Percentiles rank a stretch among this genome's conserved stretches.
Conservation (phyloP, 164 flowering plant genomes). For the Liriodendron chinense region DNA sequence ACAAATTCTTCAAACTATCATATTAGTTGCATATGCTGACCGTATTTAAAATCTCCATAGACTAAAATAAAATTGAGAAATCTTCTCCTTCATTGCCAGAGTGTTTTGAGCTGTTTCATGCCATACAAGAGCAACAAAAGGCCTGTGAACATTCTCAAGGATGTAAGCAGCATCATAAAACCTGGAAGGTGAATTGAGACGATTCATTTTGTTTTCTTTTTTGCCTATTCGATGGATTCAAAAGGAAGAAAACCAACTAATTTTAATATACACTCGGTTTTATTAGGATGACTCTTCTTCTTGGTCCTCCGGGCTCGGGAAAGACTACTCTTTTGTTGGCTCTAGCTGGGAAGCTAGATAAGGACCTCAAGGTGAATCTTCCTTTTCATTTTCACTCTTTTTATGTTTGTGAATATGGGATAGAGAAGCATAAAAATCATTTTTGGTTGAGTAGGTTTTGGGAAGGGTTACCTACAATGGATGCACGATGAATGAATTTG, state of each 20-base stretch:
- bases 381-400: background rate
- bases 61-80: background rate
- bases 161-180: conserved; percentile 31
- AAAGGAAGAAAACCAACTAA: background rate
- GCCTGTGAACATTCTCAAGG: conserved; percentile 23
- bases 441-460: conserved; percentile 21
- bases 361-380: conserved; percentile 35
- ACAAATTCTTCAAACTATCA: background rate
- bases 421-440: background rate
- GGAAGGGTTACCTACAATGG: conserved; percentile 36
- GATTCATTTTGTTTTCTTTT: background rate
- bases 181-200: conserved; percentile 30
- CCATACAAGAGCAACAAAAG: conserved; percentile 24
- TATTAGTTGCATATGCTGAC: background rate
- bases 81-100: conserved; percentile 11
- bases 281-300: conserved; percentile 38
- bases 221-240: background rate
- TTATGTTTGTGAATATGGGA: background rate
- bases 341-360: conserved; percentile 41
- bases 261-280: background rate
- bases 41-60: background rate
- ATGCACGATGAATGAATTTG: conserved; percentile 31
- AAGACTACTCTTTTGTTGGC: conserved; percentile 35
- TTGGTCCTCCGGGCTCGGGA: conserved; percentile 39
- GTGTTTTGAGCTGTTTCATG: conserved; percentile 21